A percentile compares a stretch with the other conserved stretches of the same genome.
Conservation (phyloP, 352 stramenopile species). For the Phytophthora macrochlamydospora region DNA sequence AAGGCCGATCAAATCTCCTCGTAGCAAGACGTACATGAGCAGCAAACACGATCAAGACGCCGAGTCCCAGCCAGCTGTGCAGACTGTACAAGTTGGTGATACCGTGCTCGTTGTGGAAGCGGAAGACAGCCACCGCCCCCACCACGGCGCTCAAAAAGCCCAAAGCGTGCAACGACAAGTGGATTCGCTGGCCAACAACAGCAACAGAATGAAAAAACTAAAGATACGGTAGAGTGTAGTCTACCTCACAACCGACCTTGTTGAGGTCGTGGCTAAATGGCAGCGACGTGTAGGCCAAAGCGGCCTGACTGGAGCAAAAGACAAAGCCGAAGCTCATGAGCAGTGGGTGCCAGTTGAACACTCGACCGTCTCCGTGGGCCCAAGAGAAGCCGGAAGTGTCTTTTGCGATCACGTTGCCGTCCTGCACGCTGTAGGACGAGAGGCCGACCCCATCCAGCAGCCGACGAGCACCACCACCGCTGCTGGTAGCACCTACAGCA, state of each 20-base stretch:
- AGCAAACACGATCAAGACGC: slow-evolving; percentile 61
- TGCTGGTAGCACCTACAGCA: slow-evolving; percentile 49
- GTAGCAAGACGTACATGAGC: slow-evolving; percentile 37
- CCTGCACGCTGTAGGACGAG: slow-evolving; percentile 55
- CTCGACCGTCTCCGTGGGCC: slow-evolving; percentile 52
- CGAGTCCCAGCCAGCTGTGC: slow-evolving; percentile 86
- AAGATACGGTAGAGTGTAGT: background rate
- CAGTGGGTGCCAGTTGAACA: slow-evolving; percentile 90
- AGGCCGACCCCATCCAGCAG: slow-evolving; percentile 79
- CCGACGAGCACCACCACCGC: slow-evolving; percentile 68
- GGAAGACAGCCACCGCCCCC: slow-evolving; percentile 77
- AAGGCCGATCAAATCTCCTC: background rate
- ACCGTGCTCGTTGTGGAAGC: slow-evolving; percentile 86
- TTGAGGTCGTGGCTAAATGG: slow-evolving; percentile 71
- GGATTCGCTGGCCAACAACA: slow-evolving; percentile 48
- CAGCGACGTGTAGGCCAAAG: slow-evolving; percentile 69
- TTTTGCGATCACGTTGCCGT: slow-evolving; percentile 46
- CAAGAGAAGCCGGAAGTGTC: slow-evolving; percentile 76
- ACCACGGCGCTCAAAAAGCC: slow-evolving; percentile 64
- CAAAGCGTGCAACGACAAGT: slow-evolving; percentile 70
- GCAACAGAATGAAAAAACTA: slow-evolving; percentile 10
- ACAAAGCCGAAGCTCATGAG: slow-evolving; percentile 88
- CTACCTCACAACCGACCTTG: slow-evolving; percentile 39
- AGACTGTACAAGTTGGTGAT: slow-evolving; percentile 90
- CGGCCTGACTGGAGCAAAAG: slow-evolving; percentile 74